phyloP scores from a whole-genome alignment of 805 yeast genomes.

The Candida ipomoeae region DNA sequence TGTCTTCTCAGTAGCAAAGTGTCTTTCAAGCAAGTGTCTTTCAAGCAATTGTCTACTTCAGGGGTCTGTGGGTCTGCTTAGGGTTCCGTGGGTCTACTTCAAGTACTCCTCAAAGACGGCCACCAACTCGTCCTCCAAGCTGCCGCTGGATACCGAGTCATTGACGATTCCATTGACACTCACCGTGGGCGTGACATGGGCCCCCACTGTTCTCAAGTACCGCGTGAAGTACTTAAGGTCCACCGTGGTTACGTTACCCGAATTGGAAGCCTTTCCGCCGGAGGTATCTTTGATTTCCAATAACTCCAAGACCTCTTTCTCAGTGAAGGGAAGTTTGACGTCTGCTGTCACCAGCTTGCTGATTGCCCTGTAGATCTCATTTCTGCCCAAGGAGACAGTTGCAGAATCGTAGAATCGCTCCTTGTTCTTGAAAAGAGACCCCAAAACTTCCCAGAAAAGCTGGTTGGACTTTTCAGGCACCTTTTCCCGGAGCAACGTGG shows the following conservation, averaged over 20 bases:
- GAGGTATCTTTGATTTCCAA: conserved; percentile 32
- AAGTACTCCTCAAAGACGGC: conserved; percentile 29
- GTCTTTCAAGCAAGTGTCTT: too few relatives aligned
- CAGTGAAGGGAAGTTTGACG: conserved; percentile 26
- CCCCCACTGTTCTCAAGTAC: conserved; percentile 69
- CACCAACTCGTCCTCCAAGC: conserved; percentile 44
- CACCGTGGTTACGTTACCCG: conserved; percentile 53
- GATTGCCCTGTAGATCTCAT: conserved; percentile 51
- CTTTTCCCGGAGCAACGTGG: conserved; percentile 50
- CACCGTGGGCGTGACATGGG: conserved; percentile 84
- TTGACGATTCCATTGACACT: conserved; percentile 63
- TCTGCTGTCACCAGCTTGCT: conserved; percentile 19
- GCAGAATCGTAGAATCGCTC: conserved; percentile 59
- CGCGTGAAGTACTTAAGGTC: conserved; percentile 74
- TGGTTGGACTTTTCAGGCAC: conserved; percentile 20
- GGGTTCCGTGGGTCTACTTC: background rate
- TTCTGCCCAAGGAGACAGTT: conserved; percentile 49
- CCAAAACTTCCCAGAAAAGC: conserved; percentile 46
- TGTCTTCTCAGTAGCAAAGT: too few relatives aligned
- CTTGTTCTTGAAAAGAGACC: conserved; percentile 53
- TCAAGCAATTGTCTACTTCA: too few relatives aligned
- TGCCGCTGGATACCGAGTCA: conserved; percentile 58
- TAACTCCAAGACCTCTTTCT: conserved; percentile 31
- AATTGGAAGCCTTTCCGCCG: conserved; percentile 34
- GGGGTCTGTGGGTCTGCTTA: too few relatives aligned